Evolutionary conservation across 1,284 basidiomycete species (phyloP).

Genomic region (Schizophyllum amplum): DNA sequence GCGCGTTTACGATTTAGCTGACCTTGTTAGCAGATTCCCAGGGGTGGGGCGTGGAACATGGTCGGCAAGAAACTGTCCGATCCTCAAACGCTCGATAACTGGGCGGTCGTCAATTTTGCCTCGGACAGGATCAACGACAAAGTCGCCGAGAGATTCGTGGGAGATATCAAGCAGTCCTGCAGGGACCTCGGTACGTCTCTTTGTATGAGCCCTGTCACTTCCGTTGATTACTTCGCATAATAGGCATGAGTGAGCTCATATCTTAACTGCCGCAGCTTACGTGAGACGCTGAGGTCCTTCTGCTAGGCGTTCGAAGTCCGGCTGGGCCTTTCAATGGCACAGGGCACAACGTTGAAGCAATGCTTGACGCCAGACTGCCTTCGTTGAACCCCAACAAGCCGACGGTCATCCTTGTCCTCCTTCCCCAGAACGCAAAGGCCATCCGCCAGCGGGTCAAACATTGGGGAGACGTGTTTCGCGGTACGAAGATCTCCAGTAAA

Average conservation of each 20-base stretch:
- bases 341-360: neutral
- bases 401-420: constrained; percentile 32
- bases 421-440: constrained; percentile 1
- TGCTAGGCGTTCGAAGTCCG: neutral
- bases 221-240: neutral
- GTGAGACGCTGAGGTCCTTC: no score
- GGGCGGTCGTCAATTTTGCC: constrained; percentile 25
- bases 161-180: constrained; percentile 20
- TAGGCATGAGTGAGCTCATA: constrained; percentile 8
- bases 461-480: constrained; percentile 9
- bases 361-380: neutral
- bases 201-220: neutral
- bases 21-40: constrained; percentile 16
- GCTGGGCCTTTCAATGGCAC: neutral
- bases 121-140: constrained; percentile 5
- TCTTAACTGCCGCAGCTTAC: no score
- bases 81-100: constrained; percentile 22
- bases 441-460: neutral
- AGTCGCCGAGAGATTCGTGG: neutral
- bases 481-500: constrained; percentile 5
- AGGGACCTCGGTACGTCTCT: constrained; percentile 22
- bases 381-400: constrained; percentile 6
- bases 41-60: constrained; percentile 32
- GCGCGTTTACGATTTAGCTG: neutral
- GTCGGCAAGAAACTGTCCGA: constrained; percentile 22